These are phyloP conservation scores for Mortierella antarctica DNA, from an alignment of 192 early-diverging fungal species.

Conservation along the genomic window DNA sequence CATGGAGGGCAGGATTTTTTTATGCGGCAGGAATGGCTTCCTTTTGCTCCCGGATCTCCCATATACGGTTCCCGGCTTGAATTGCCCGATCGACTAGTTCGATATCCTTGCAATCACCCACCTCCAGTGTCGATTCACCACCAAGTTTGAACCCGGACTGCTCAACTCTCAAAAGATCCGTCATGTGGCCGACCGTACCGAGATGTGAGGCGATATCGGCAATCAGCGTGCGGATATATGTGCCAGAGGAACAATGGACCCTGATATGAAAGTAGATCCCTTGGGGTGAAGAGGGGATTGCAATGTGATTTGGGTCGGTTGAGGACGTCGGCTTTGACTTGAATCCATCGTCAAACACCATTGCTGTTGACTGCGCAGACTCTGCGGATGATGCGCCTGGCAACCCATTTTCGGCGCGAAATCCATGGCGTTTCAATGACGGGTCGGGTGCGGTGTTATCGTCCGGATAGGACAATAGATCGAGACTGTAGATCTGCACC, in stretches of 20 bases:
- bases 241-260: slow-evolving; percentile 75
- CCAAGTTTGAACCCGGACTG: slow-evolving; percentile 66
- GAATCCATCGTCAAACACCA: background rate
- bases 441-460: background rate
- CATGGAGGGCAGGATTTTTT: no score
- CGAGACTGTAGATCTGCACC: slow-evolving; percentile 53
- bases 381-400: background rate
- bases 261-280: slow-evolving; percentile 63
- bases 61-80: slow-evolving; percentile 26
- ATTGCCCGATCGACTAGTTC: slow-evolving; percentile 25
- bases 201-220: slow-evolving; percentile 69
- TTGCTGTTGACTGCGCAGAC: background rate
- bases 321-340: slow-evolving; percentile 6
- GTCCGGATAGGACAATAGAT: slow-evolving; percentile 50
- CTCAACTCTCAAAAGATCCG: slow-evolving; percentile 65
- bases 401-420: background rate
- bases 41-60: background rate
- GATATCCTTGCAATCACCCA: slow-evolving; percentile 53
- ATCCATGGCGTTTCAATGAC: background rate
- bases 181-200: slow-evolving; percentile 71
- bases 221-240: slow-evolving; percentile 80
- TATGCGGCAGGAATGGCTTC: no score
- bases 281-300: slow-evolving; percentile 37
- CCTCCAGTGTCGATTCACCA: slow-evolving; percentile 53
- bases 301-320: slow-evolving; percentile 8